Conservation (phyloP, 2,329 filamentous ascomycete species). For the Davidsoniella virescens region DNA sequence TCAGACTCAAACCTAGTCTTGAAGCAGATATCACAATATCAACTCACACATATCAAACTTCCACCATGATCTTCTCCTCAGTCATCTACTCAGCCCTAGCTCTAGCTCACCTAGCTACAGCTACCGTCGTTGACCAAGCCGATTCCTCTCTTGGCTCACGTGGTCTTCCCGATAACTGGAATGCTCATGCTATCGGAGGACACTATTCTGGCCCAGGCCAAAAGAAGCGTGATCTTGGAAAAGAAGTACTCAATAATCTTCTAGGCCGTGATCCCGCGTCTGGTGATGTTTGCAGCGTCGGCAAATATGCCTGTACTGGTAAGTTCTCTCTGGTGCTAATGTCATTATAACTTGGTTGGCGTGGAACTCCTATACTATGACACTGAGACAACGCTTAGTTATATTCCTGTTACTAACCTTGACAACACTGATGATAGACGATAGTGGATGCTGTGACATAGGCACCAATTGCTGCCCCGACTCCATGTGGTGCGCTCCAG, state of each 20-base stretch:
- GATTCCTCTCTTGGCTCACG: not conserved
- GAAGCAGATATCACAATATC: no score
- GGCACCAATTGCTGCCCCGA: not conserved
- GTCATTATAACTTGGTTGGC: no score
- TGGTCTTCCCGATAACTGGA: not conserved
- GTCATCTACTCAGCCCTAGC: not conserved
- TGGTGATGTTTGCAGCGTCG: not conserved
- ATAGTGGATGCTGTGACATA: not conserved
- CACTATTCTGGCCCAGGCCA: not conserved
- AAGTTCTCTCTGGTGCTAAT: not conserved
- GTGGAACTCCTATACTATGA: no score
- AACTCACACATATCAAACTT: not conserved
- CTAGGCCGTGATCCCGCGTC: not conserved
- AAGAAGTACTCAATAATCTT: not conserved
- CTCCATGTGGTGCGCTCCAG: not conserved
- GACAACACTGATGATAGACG: not conserved
- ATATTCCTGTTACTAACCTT: not conserved
- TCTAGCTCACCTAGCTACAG: not conserved
- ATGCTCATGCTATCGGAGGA: not conserved
- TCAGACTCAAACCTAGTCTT: no score
- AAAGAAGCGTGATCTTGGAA: not conserved
- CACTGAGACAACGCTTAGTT: no score
- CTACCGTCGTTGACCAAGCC: not conserved
- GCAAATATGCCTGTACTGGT: not conserved
- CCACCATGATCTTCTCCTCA: not conserved